Evolutionary conservation across 495 filamentous ascomycete genomes (phyloP).

Genomic region (Usnea hakonensis): DNA sequence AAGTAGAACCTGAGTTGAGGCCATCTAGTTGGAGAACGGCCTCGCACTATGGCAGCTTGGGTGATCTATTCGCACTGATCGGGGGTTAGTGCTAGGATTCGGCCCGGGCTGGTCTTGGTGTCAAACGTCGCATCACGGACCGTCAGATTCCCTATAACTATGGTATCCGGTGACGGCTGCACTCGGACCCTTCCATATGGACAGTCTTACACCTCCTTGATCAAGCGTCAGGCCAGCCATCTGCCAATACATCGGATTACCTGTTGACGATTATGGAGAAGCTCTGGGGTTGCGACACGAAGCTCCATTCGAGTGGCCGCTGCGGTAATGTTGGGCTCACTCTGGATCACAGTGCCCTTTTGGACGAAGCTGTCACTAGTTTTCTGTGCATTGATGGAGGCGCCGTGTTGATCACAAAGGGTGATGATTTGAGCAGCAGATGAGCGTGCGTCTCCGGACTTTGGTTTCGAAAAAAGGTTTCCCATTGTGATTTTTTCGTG

Average conservation of each 20-base stretch:
- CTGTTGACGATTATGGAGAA: neutral
- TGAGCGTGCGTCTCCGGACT: neutral
- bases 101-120: neutral
- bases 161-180: neutral
- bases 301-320: neutral
- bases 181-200: neutral
- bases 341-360: neutral
- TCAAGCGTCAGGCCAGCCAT: neutral
- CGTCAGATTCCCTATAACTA: neutral
- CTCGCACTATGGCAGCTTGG: no score
- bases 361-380: neutral
- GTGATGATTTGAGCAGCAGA: neutral
- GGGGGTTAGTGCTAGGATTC: no score
- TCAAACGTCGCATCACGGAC: slow-evolving; percentile 3
- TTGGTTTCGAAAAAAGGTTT: neutral
- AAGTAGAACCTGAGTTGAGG: no score
- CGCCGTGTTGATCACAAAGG: neutral
- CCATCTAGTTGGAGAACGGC: no score
- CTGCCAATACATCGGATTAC: neutral
- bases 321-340: neutral
- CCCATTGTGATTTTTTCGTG: neutral
- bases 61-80: no score
- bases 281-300: neutral
- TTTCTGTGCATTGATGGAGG: neutral
- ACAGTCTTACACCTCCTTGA: neutral